phyloP scores from a whole-genome alignment of 2,329 filamentous ascomycete genomes.

The Penicillium sp. region DNA sequence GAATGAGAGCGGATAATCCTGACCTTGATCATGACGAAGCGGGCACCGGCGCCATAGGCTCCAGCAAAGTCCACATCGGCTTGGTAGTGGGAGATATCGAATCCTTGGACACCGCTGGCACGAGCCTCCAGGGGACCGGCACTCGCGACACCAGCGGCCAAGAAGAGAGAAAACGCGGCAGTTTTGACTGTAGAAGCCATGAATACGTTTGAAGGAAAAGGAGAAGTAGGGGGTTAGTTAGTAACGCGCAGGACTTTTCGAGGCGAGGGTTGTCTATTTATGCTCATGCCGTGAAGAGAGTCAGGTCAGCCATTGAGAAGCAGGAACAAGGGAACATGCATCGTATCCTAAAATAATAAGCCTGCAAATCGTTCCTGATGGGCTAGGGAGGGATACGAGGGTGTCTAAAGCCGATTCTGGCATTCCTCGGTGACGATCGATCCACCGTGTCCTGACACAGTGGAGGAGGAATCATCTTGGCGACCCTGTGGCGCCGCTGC shows the following conservation, averaged over 20 bases:
- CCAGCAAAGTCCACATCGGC: slow-evolving; percentile 31
- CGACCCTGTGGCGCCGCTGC: slow-evolving; percentile 6
- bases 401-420: neutral
- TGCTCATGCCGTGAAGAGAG: too few relatives aligned
- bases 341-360: slow-evolving; percentile 16
- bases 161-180: slow-evolving; percentile 18
- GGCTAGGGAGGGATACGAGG: slow-evolving; percentile 14
- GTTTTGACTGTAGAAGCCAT: slow-evolving; percentile 23
- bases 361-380: slow-evolving; percentile 3
- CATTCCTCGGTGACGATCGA: slow-evolving; percentile 12
- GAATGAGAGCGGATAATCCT: neutral
- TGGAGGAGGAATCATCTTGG: neutral
- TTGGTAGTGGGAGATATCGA: slow-evolving; percentile 39
- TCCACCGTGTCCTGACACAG: neutral
- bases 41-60: slow-evolving; percentile 34
- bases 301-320: neutral
- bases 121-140: slow-evolving; percentile 21
- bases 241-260: neutral
- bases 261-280: slow-evolving; percentile 1
- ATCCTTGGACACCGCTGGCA: slow-evolving; percentile 32
- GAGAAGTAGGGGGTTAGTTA: neutral
- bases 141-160: slow-evolving; percentile 21
- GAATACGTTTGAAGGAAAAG: neutral
- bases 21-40: slow-evolving; percentile 42
- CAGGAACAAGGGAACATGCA: neutral